Evolutionary conservation across 2,329 filamentous ascomycete species (phyloP).

Genomic region (Cylindrodendrum hubeiense): DNA sequence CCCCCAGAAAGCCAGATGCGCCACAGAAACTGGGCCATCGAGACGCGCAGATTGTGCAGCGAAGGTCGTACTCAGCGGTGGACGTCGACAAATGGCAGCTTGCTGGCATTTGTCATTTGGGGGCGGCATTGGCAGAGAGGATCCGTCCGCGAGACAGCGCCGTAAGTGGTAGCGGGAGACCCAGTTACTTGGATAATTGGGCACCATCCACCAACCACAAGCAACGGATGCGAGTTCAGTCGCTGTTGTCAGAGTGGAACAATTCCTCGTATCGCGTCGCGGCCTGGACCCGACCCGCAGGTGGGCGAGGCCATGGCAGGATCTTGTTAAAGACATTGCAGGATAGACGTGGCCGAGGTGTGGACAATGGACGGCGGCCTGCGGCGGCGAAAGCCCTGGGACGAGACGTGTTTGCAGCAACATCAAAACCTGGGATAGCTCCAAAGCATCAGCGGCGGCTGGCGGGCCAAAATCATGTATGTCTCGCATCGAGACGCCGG

Average conservation of each 20-base stretch:
- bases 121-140: slow-evolving; percentile 4
- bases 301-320: slow-evolving; percentile 3
- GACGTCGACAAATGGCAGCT: not conserved
- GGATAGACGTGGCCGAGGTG: not conserved
- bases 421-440: slow-evolving; percentile 1
- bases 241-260: slow-evolving; percentile 17
- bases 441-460: slow-evolving; percentile 6
- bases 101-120: slow-evolving; percentile 17
- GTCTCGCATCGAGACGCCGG: slow-evolving; percentile 35
- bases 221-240: slow-evolving; percentile 17
- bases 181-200: slow-evolving; percentile 19
- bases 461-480: slow-evolving; percentile 21
- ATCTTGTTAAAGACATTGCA: slow-evolving; percentile 3
- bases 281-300: slow-evolving; percentile 15
- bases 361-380: not conserved
- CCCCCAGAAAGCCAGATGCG: slow-evolving; percentile 15
- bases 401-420: slow-evolving; percentile 17
- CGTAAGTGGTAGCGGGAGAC: slow-evolving; percentile 2
- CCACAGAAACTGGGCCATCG: slow-evolving; percentile 19
- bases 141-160: slow-evolving; percentile 6
- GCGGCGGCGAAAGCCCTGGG: not conserved
- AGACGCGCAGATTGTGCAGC: slow-evolving; percentile 10
- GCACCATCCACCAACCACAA: slow-evolving; percentile 24
- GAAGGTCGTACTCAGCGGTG: slow-evolving; percentile 12
- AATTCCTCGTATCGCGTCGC: slow-evolving; percentile 28